Evolutionary conservation across 176 grass and related monocot species (phyloP).

Genomic region (Dendrocalamus sinicus): DNA sequence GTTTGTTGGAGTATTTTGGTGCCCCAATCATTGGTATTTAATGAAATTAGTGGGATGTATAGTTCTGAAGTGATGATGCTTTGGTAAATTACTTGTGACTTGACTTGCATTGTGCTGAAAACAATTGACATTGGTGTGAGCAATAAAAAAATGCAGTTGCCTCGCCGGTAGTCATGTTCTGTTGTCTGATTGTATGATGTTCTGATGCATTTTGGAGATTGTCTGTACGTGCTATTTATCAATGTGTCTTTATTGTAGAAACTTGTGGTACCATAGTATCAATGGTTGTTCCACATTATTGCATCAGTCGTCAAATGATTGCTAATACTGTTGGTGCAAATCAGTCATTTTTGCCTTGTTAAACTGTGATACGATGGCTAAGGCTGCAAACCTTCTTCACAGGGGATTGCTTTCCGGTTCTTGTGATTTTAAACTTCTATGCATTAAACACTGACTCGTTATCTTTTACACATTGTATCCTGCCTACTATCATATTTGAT

Average conservation of each 20-base stretch:
- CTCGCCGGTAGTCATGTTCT: background rate
- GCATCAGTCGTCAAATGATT: background rate
- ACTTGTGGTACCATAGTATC: background rate
- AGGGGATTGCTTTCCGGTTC: background rate
- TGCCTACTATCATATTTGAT: background rate
- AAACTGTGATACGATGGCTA: background rate
- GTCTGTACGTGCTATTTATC: background rate
- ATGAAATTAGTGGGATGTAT: background rate
- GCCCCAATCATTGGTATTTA: background rate
- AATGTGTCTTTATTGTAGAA: conserved; percentile 7
- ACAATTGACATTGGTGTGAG: background rate
- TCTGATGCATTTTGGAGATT: background rate
- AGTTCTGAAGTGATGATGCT: background rate
- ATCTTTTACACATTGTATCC: background rate
- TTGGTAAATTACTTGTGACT: background rate
- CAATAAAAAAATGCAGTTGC: background rate
- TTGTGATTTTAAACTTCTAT: conserved; percentile 10
- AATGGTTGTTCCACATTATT: background rate
- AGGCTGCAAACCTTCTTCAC: background rate
- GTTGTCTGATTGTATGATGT: background rate
- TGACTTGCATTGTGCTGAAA: background rate
- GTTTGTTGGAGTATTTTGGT: background rate
- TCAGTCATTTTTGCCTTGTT: background rate
- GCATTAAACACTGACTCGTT: background rate
- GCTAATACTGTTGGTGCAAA: background rate